Evolutionary conservation across 768 basidiomycete species (phyloP).

Genomic region (Suillus clintonianus): DNA sequence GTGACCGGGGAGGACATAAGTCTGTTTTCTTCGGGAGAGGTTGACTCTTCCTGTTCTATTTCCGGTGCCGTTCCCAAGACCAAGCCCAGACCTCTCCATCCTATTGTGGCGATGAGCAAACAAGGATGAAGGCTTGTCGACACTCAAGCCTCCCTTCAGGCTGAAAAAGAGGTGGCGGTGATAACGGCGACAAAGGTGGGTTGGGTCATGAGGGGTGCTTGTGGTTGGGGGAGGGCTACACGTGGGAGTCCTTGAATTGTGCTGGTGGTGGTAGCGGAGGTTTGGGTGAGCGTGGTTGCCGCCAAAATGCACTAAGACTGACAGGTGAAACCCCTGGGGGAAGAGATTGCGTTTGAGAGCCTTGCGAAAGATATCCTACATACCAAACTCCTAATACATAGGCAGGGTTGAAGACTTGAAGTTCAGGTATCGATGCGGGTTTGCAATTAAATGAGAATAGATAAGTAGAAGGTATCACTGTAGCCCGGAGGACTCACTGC

Average conservation of each 20-base stretch:
- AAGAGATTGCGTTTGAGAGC: no score
- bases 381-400: no score
- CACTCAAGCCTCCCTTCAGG: slow-evolving; percentile 70
- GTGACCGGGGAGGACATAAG: slow-evolving; percentile 3
- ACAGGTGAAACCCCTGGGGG: no score
- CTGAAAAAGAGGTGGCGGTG: slow-evolving; percentile 29
- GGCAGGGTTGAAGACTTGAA: no score
- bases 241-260: neutral
- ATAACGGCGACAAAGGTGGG: neutral
- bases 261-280: neutral
- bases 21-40: slow-evolving; percentile 3
- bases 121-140: slow-evolving; percentile 45
- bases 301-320: neutral
- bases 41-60: neutral
- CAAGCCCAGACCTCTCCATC: neutral
- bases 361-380: no score
- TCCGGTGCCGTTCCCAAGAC: neutral
- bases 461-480: no score
- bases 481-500: no score
- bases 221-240: neutral
- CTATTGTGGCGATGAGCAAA: neutral
- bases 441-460: no score
- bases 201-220: neutral
- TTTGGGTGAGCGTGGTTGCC: neutral
- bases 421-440: no score